Evolutionary conservation across 164 flowering plant genomes (phyloP), one percentile per base, ranked within the genome.

Genomic region (Echeveria elegans): DNA sequence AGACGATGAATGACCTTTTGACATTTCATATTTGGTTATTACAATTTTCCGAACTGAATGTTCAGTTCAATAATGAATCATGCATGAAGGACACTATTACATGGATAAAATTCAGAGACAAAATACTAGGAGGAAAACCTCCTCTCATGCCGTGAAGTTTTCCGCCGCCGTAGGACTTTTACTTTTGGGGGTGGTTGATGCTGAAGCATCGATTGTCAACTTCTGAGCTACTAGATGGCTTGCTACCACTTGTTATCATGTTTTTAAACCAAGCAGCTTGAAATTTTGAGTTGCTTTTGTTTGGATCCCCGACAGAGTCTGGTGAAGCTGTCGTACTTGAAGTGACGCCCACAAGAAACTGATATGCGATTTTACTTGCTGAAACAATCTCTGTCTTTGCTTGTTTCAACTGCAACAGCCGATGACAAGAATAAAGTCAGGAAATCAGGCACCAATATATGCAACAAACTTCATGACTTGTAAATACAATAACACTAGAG

Each of bases 341-440:
- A 50, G 82, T 58, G 38, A 80, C 77, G 60, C 87, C 84, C 23
- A 68, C n/a, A 12, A 90, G 79, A 64, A 90, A 90, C 16, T 85
- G 81, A 72, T 85, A 88, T 18, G 97, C 96, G 62, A 85, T 94
- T 77, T 82, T 92, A 78, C 97, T 89, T n/a, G 97, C 96, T 58
- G 92, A 67, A 56, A 89, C 87, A 40, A 92, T 83, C 85, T 89
- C 96, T 41, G 90, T 82, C 82, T 89, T 92, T 29, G 97, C 97
- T 83, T 92, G 96, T 69, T 86, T 81, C 1, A 86, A 80, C 96
- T 92, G 87, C 74, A 73, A 73, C n/a, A 30, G 38, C 67, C 8
- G 29, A 37, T 18, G 67, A 24, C 53, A 24, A 68, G 36, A 26
- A 21, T 24, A 52, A 10, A 21, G 40, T 36, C 11, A 58, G 6